Conservation (phyloP, 768 basidiomycete species). For the Trichaptum fuscoviolaceum region DNA sequence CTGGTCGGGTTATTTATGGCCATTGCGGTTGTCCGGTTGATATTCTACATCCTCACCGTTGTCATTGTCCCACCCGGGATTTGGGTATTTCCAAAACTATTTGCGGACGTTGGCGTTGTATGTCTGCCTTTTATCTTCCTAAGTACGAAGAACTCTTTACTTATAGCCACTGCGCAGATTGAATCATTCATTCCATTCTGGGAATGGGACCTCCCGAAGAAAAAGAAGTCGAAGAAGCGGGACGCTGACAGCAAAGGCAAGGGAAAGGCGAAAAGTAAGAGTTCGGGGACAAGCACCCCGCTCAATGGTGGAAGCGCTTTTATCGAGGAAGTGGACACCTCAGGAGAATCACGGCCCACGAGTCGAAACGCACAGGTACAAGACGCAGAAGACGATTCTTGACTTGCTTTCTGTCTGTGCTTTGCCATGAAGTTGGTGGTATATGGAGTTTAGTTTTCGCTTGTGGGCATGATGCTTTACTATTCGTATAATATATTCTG, state of each 20-base stretch:
- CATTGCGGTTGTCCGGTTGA: slow-evolving; percentile 83
- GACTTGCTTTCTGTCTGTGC: neutral
- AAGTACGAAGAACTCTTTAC: neutral
- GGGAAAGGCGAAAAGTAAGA: slow-evolving; percentile 22
- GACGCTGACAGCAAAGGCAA: slow-evolving; percentile 30
- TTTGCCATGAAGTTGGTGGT: neutral
- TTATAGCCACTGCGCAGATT: slow-evolving; percentile 46
- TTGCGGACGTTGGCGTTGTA: slow-evolving; percentile 98
- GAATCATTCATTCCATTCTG: slow-evolving; percentile 96
- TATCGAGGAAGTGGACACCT: slow-evolving; percentile 43
- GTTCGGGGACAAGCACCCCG: slow-evolving; percentile 4
- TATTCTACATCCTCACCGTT: slow-evolving; percentile 92
- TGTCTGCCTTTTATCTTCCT: slow-evolving; percentile 30
- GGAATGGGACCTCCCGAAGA: slow-evolving; percentile 90
- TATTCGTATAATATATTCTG: neutral
- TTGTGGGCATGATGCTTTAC: neutral
- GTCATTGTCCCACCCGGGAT: slow-evolving; percentile 85
- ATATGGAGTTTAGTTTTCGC: neutral
- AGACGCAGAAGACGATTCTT: slow-evolving; percentile 28
- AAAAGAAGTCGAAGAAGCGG: slow-evolving; percentile 64
- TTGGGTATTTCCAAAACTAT: slow-evolving; percentile 98
- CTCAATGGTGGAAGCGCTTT: slow-evolving; percentile 34
- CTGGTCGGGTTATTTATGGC: slow-evolving; percentile 88
- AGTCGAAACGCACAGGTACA: slow-evolving; percentile 41
- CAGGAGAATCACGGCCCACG: slow-evolving; percentile 35